Evolutionary conservation across 2,329 filamentous ascomycete genomes (phyloP).

Genomic region (Cladosporium sp.): DNA sequence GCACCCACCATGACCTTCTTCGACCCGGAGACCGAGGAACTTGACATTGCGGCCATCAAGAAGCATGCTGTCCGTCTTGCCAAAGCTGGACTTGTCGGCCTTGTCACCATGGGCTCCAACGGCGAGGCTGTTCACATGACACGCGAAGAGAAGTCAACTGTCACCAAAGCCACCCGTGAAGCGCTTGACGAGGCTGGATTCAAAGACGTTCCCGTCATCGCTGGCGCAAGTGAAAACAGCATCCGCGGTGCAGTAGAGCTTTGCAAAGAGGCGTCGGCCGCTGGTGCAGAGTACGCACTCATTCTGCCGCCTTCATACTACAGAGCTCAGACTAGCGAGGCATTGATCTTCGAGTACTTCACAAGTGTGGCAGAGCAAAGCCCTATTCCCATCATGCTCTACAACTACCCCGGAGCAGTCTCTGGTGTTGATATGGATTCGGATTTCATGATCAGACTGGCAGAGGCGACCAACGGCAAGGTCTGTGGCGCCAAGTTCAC

Average conservation of each 20-base stretch:
- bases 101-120: slow-evolving; percentile 87
- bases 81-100: slow-evolving; percentile 70
- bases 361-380: slow-evolving; percentile 69
- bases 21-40: slow-evolving; percentile 74
- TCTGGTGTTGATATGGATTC: slow-evolving; percentile 87
- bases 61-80: slow-evolving; percentile 76
- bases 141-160: slow-evolving; percentile 68
- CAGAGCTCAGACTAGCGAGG: slow-evolving; percentile 69
- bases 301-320: slow-evolving; percentile 82
- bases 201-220: slow-evolving; percentile 69
- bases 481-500: slow-evolving; percentile 90
- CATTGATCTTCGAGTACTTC: slow-evolving; percentile 70
- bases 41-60: slow-evolving; percentile 75
- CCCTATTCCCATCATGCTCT: slow-evolving; percentile 74
- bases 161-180: slow-evolving; percentile 73
- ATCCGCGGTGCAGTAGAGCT: slow-evolving; percentile 76
- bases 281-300: slow-evolving; percentile 75
- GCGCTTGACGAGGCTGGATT: slow-evolving; percentile 80
- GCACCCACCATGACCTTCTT: slow-evolving; percentile 91
- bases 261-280: slow-evolving; percentile 60
- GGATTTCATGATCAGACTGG: slow-evolving; percentile 75
- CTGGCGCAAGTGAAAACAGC: slow-evolving; percentile 76
- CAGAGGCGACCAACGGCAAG: slow-evolving; percentile 64
- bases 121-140: slow-evolving; percentile 84
- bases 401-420: slow-evolving; percentile 88